Base-by-base conservation (phyloP, 2,329 filamentous ascomycete genomes). In the Xylariaceae sp. region DNA sequence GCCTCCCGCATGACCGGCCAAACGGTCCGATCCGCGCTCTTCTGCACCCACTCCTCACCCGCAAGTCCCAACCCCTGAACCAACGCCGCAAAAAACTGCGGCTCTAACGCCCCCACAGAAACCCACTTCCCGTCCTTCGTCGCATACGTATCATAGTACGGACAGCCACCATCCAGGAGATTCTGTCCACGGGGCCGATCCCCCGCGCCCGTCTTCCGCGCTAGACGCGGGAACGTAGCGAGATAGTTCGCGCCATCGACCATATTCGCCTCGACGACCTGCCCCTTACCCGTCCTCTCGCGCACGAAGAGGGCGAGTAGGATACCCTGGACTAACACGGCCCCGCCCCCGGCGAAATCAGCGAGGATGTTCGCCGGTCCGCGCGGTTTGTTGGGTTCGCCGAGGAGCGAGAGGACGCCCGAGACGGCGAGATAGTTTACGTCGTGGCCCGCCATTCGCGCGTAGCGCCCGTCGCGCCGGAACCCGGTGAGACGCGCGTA, bases 251-350 rank as follows among this genome's bases (percentile, higher is more conserved):
- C 84, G 7, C 93, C 93, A 75, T 97, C 93, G 10, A 97, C 93
- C 93, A 97, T 97, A 73, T 96, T 97, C 13, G 90, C 90, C 76
- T 97, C 91, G 7, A 97, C 92, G 10, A 97, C 87, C 75, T 97
- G 93, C 0, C 93, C 93, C 1, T 76, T 77, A 0, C 90, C 90
- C 0, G 0, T 90, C 90, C 0, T 79, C 86, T 49, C 74, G 76
- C 53, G 80, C 11, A 85, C 80, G 8, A 95, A 69, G 60, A 97
- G 74, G 0, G 94, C 93, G 17, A 97, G 78, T 57, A 97, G 73
- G 3, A 97, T 85, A 0, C 92, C 93, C 60, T 92, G 79, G 68
- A 94, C 90, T 48, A 94, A 86, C 65, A 86, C 86, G 0, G 88
- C 87, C 39, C 93, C 93, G 17, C 93, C 93, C 37, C 92, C 93